Evolutionary conservation across 2,329 filamentous ascomycete genomes (phyloP), one percentile per base, ranked within the genome.

Genomic region (Tolypocladium ophioglossoides): DNA sequence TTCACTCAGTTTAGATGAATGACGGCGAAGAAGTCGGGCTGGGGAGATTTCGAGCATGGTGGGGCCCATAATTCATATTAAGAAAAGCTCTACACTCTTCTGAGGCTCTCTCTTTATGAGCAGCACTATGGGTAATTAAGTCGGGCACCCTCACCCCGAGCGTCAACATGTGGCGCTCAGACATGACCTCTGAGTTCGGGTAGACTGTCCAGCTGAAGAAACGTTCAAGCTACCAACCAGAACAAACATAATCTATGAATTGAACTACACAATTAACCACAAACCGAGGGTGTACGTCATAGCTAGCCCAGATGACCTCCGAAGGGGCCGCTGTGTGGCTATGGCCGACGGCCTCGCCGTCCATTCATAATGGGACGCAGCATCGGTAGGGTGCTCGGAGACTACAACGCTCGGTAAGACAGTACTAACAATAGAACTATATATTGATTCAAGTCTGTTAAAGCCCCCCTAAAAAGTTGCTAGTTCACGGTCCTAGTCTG

Each of bases 11-110:
- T 20, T 14, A 1, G 18, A 34, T 2, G 10, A 48, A 6, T n/a
- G 27, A 8, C 30, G 27, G n/a, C 18, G 8, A 30, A 20, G 6
- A 10, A 20, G 41, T 2, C 1, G 34, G 9, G 7, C 3, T 7
- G 18, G 27, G 10, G 44, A 12, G 18, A 10, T 10, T 1, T 32
- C 27, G 5, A 34, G 18, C 27, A 32, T 48, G 4, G 4, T 34
- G 7, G 27, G 18, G 14, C 10, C 11, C 20, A 10, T 7, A 12
- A 7, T 39, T 39, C 5, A 18, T 48, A 10, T 27, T 5, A 8
- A 27, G 6, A 32, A 3, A 12, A 3, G 1, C 9, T 32, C 0
- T 20, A 3, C 14, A n/a, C n/a, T 14, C 1, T n/a, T 4, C 16
- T 1, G 27, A 46, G 16, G 7, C 5, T 46, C 24, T n/a, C 4